Evolutionary conservation across 768 basidiomycete species (phyloP).

Genomic region (Kwoniella sp.): DNA sequence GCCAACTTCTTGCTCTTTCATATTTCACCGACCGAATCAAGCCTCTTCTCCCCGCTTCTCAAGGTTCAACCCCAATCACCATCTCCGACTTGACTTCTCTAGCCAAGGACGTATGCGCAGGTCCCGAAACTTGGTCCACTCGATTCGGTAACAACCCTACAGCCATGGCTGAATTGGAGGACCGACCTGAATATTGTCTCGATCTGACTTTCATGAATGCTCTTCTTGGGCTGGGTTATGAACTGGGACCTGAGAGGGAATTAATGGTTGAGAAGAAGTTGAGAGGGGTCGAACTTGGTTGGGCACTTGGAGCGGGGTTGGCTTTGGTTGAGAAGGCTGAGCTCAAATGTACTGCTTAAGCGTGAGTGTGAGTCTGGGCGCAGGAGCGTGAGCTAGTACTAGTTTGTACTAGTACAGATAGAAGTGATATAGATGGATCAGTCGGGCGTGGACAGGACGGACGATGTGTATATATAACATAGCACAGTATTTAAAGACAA

Average conservation of each 20-base stretch:
- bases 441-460: too few relatives aligned
- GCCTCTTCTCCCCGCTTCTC: slow-evolving; percentile 65
- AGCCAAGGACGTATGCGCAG: slow-evolving; percentile 73
- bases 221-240: slow-evolving; percentile 83
- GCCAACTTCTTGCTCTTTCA: slow-evolving; percentile 85
- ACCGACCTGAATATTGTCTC: slow-evolving; percentile 89
- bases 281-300: slow-evolving; percentile 85
- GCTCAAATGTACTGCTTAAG: slow-evolving; percentile 52
- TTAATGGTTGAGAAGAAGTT: slow-evolving; percentile 79
- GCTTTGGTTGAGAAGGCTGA: slow-evolving; percentile 54
- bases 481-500: too few relatives aligned
- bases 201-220: slow-evolving; percentile 95
- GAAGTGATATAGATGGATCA: not conserved
- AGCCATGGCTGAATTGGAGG: slow-evolving; percentile 71
- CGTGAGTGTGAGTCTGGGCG: too few relatives aligned
- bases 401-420: too few relatives aligned
- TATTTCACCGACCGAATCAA: slow-evolving; percentile 95
- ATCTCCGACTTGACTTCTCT: slow-evolving; percentile 67
- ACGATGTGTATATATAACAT: not conserved
- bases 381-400: too few relatives aligned
- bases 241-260: slow-evolving; percentile 70
- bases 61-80: slow-evolving; percentile 54
- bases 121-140: slow-evolving; percentile 64
- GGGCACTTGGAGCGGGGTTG: slow-evolving; percentile 76
- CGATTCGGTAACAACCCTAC: slow-evolving; percentile 55